Evolutionary conservation across 192 early-diverging fungal genomes (phyloP), one percentile per base, ranked within the genome.

Genomic region (Gonapodya sp.): DNA sequence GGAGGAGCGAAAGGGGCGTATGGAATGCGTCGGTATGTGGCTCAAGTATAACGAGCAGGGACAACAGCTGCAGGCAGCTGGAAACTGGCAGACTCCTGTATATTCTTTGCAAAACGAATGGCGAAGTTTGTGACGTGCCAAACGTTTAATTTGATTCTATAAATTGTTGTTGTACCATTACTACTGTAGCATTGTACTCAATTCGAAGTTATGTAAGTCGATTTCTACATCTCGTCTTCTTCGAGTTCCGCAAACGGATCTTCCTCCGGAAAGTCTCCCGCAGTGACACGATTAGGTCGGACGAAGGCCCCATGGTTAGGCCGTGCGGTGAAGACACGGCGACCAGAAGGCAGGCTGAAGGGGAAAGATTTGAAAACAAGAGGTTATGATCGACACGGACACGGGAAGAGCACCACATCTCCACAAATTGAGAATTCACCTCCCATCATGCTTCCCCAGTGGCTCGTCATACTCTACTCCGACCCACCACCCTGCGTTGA

Each of bases 381-480:
- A 1, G 16, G 0, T 35, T 34, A 14, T 35, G 0, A 81, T 1
- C 36, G 2, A 80, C 31, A 30, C 1, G 18, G 2, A 18, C 31
- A 18, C 31, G 64, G 72, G 1, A 0, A 36, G 1, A 80, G 2
- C 31, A 1, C 36, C 73, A 1, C 46, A 64, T 24, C 46, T 64
- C 24, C 46, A 1, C 24, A 1, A 24, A 46, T 8, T 79, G 31
- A n/a, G n/a, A 35, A 82, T 86, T 73, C 84, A 90, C 88, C 88
- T 91, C 18, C 97, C 97, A 85, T 97, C 88, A 84, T 99, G 93
- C 84, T 96, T 97, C 34, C 97, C 97, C 64, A 97, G 82, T 0
- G 97, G 97, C 82, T 99, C 97, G 80, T 99, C 97, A 80, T 95
- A 97, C 82, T 96, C 91, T 24, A 99, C 85, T 80, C 97, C 97